Evolutionary conservation across 2,329 filamentous ascomycete genomes (phyloP), one percentile per base, ranked within the genome.

Genomic region (Plenodomus tracheiphilus): DNA sequence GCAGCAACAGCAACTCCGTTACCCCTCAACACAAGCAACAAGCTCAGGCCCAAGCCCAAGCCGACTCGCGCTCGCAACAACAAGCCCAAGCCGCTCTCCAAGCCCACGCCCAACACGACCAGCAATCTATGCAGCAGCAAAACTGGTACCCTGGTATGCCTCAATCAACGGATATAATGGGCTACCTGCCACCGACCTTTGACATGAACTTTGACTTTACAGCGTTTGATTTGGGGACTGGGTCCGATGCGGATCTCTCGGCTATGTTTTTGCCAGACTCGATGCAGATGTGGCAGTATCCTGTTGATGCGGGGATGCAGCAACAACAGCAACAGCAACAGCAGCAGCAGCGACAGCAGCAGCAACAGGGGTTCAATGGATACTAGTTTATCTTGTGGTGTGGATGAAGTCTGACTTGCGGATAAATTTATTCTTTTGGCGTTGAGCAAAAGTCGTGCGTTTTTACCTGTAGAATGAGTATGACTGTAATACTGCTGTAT

Each of bases 121-220:
- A 60, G 34, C 28, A 32, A 32, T 32, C 28, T 11, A 32, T 32
- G 28, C 28, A 32, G 37, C 58, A 60, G 20, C 59, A 65, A 22
- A 61, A 51, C 13, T 71, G 68, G 67, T 72, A 69, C 34, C 49
- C 60, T 2, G 61, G 56, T 11, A 52, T 65, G 47, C 35, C 53
- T 13, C 21, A 54, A 37, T 61, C 59, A 42, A 49, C 59, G 4
- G 66, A 68, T 16, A 51, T 65, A 47, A 59, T 62, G 48, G 61
- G 59, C n/a, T 53, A 69, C n/a, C 53, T 56, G 4, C 60, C 61
- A 32, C 61, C 59, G 4, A 56, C 54, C 13, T 69, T 70, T 35
- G 69, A 72, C 41, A 54, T 65, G 5, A 70, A 66, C 43, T 71
- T 72, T 22, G 69, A 72, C 37, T 70, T 71, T 39, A 69, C 67